These are phyloP conservation scores for Xylariaceae sp. DNA, from an alignment of 2,329 filamentous ascomycete species.

Conservation along the genomic window DNA sequence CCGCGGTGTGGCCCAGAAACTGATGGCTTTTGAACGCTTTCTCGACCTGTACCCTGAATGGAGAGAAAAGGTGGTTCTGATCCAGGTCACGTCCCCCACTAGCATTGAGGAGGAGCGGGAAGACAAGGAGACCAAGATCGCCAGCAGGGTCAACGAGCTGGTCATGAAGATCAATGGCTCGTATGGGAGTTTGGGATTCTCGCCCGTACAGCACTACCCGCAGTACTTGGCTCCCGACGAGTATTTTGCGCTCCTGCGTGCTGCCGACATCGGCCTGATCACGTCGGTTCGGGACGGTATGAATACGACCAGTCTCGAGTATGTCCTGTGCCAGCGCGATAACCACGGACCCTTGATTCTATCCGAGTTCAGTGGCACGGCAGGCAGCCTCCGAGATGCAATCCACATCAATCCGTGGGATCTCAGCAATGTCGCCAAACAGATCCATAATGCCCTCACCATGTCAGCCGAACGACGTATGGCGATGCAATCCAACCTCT, in stretches of 20 bases:
- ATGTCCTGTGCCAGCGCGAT: conserved; percentile 85
- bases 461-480: conserved; percentile 62
- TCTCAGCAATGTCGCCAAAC: conserved; percentile 70
- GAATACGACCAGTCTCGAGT: conserved; percentile 96
- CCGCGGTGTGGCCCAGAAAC: conserved; percentile 88
- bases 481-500: conserved; percentile 66
- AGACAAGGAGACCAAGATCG: conserved; percentile 70
- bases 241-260: conserved; percentile 88
- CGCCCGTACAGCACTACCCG: conserved; percentile 89
- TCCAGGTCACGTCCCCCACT: conserved; percentile 89
- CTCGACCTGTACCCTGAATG: conserved; percentile 85
- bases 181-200: conserved; percentile 81
- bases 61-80: conserved; percentile 84
- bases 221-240: conserved; percentile 86
- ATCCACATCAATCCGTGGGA: conserved; percentile 98
- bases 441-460: conserved; percentile 73
- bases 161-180: conserved; percentile 87
- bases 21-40: conserved; percentile 90
- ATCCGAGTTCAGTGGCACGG: conserved; percentile 93
- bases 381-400: conserved; percentile 74
- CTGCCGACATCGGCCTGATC: conserved; percentile 86
- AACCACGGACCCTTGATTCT: conserved; percentile 82
- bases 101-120: conserved; percentile 72
- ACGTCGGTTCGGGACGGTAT: conserved; percentile 95
- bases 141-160: conserved; percentile 82